Evolutionary conservation across 2,329 filamentous ascomycete genomes (phyloP), one percentile per base, ranked within the genome.

Genomic region (Neonectria ditissima): DNA sequence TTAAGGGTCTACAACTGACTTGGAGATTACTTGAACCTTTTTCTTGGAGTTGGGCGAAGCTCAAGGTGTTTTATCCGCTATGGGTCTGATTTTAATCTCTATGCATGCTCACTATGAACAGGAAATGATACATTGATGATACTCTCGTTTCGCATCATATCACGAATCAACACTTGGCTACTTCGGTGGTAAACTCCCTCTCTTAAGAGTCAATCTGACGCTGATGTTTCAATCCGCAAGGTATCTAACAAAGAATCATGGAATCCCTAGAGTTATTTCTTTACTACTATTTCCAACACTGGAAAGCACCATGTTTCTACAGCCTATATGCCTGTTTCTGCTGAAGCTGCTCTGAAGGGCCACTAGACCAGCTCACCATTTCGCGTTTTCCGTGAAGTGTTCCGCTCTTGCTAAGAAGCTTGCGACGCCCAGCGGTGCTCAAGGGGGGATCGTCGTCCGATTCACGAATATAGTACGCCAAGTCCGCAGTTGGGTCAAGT

Each of bases 391-490:
- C 59, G n/a, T 39, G 14, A 3, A 55, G 47, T 13, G 63, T 66
- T 3, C 63, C 63, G 22, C 65, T 68, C 39, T 64, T 64, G n/a
- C 34, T 63, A 5, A 66, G 24, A 10, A 59, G 34, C 48, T 69
- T 65, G 8, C 50, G 63, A 47, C 59, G 65, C 26, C 64, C 65
- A 20, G 48, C 64, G 9, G 66, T 65, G 34, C 48, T 71, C 39
- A 74, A 62, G 0, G 75, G 75, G 34, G 63, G 62, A 52, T 75
- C 74, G 60, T 81, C 78, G 59, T 81, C 79, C 3, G 55, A 7
- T 30, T 78, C 71, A 2, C 75, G 64, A 55, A 81, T 77, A 56
- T 82, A 82, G 55, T 78, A 79, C 0, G 73, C 79, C 65, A 79
- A 74, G 65, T 83, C 81, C 2, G 78, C 74, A 2, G 74, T 78